Base-by-base conservation (phyloP, 2,329 filamentous ascomycete species). In the Scedosporium apiospermum region DNA sequence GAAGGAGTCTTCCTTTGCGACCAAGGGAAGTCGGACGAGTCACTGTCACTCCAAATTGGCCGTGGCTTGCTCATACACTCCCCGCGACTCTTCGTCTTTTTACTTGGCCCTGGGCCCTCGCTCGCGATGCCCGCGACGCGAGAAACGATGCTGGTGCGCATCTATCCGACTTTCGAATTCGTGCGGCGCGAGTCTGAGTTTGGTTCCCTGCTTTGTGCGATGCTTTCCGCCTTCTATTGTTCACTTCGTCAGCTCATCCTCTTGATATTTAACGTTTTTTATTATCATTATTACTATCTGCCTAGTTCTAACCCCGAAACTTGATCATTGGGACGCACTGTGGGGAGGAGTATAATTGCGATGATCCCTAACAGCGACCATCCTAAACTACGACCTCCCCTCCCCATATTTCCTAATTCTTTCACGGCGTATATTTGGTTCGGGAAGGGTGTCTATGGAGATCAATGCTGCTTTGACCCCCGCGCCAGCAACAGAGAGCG, bases 231-330 rank as follows among this genome's bases (percentile, higher is more conserved):
- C 49, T 61, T 61, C 44, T 53, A 55, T 18, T 46, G 60, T 51
- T 51, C 46, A 61, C 60, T 23, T 61, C 53, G 44, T 53, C 49
- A 27, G 46, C 41, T 60, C 34, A 59, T 63, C 42, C 49, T 63
- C 7, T 63, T 27, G 57, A 30, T 63, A 55, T 59, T 63, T 41
- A 21, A 38, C 51, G 44, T 30, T 61, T 57, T 51, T 18, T 26
- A n/a, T 18, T 27, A 14, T 27, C 34, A 42, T 57, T 62, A 57
- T 57, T 60, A 59, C 21, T 59, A 38, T 63, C 30, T 49, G 21
- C 42, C 38, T 58, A 23, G 5, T 34, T 34, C 34, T 38, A 18
- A 55, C 23, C 34, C 27, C 34, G 18, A 26, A 62, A 21, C 38
- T 21, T 42, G 26, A 38, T 26, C 38, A n/a, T 23, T 34, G 18